phyloP scores from a whole-genome alignment of 768 basidiomycete species.

The Kwoniella botswanensis region DNA sequence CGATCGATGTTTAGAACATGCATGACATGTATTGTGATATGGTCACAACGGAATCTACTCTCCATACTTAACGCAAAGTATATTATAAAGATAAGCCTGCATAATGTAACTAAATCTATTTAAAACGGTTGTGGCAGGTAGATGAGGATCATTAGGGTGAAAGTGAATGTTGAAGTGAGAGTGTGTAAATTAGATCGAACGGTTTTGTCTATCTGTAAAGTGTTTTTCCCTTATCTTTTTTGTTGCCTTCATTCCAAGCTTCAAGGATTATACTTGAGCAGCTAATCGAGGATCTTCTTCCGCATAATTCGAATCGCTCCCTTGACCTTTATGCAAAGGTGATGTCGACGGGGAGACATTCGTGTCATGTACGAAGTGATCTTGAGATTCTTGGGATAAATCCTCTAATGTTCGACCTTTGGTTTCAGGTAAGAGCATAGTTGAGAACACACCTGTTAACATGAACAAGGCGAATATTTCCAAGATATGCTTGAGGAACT shows the following conservation, averaged over 20 bases:
- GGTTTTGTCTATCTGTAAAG: neutral
- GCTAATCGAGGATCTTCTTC: slow-evolving; percentile 3
- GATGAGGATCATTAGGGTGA: no score
- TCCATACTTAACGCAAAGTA: no score
- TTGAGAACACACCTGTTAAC: slow-evolving; percentile 54
- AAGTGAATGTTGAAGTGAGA: no score
- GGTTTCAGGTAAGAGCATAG: slow-evolving; percentile 57
- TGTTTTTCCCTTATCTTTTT: neutral
- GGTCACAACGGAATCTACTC: no score
- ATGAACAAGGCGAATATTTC: slow-evolving; percentile 58
- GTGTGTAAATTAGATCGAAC: no score
- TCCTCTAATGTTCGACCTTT: slow-evolving; percentile 51
- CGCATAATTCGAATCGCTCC: neutral
- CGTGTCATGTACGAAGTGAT: slow-evolving; percentile 32
- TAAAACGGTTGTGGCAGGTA: no score
- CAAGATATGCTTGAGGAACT: slow-evolving; percentile 55
- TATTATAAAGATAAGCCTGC: no score
- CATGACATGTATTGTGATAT: no score
- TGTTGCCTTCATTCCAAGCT: neutral
- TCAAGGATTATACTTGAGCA: neutral
- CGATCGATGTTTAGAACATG: no score
- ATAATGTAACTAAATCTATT: no score
- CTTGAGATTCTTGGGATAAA: slow-evolving; percentile 47
- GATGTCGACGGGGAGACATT: neutral
- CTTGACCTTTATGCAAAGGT: neutral